Conservation (phyloP, 73 alveolate genomes). For the Symbiodinium natans region DNA sequence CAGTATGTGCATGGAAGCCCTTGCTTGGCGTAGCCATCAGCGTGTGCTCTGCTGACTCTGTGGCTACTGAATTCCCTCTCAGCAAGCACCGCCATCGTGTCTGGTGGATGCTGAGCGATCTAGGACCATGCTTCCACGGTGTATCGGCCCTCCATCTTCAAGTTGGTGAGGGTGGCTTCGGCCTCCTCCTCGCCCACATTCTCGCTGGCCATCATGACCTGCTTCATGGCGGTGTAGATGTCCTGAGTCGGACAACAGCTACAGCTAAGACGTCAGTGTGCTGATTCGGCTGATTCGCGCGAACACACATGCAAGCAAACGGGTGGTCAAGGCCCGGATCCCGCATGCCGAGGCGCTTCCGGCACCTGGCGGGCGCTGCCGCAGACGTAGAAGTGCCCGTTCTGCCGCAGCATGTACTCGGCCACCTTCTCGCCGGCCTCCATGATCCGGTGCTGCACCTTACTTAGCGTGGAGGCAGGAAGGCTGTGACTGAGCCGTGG, state of each 20-base stretch:
- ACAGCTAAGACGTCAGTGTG: too few relatives aligned
- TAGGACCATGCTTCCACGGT: conserved; percentile 93
- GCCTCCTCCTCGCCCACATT: conserved; percentile 1
- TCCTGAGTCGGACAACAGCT: conserved; percentile 15
- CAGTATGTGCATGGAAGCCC: too few relatives aligned
- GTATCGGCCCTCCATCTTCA: conserved; percentile 46
- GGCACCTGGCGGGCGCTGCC: conserved; percentile 88
- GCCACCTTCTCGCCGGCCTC: conserved; percentile 79
- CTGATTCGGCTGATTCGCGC: too few relatives aligned
- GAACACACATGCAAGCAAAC: too few relatives aligned
- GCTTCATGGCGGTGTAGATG: conserved; percentile 92
- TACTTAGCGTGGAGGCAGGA: too few relatives aligned
- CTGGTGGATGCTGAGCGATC: neutral
- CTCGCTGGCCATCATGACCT: conserved; percentile 13
- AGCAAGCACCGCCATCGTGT: too few relatives aligned
- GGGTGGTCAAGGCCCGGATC: too few relatives aligned
- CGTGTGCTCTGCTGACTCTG: neutral
- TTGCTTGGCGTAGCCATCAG: too few relatives aligned
- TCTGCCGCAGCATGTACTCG: conserved; percentile 62
- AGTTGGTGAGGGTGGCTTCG: conserved; percentile 1
- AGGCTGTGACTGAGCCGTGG: too few relatives aligned
- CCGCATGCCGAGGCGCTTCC: neutral
- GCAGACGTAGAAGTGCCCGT: conserved; percentile 90
- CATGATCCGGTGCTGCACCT: conserved; percentile 52
- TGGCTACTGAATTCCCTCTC: too few relatives aligned